Base-by-base conservation (phyloP, 768 basidiomycete species). In the Hysterangium stoloniferum region DNA sequence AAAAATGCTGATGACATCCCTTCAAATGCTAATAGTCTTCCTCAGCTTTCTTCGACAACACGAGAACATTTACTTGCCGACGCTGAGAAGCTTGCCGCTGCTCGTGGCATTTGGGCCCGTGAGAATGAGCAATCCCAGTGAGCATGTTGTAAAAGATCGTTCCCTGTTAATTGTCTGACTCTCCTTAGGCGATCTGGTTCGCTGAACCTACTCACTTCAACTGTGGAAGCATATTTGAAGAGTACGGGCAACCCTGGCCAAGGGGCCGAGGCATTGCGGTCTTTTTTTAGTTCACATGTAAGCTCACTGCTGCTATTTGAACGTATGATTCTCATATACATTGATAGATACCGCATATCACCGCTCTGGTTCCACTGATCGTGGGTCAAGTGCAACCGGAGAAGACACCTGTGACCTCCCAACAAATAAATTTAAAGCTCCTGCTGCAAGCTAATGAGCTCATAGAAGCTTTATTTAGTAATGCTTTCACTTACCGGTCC, bases 31-130 rank as follows among this genome's bases (percentile, higher is more conserved):
- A 12, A 44, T 33, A 46, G 48, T 31, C 48, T n/a, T 22, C 20
- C 37, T 19, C 58, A 94, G 90, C 82, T 95, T 64, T 84, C 92
- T 6, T 89, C 89, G 69, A 65, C 73, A 33, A 80, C 82, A 53
- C 78, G 91, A 17, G 82, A 92, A 58, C 72, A 73, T 24, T 69
- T 97, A 15, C 83, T 81, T 32, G 77, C 74, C 17, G 86, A 96
- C 60, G 90, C 89, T 1, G 94, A 96, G 66, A 90, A 88, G 59
- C 71, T 95, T 15, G 83, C 83, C 54, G 86, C 89, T 1, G 82
- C 78, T 4, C 79, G 83, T 53, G 82, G 86, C 34, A 69, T 96
- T 20, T 96, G 94, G 94, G 53, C 77, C n/a, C 69, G 69, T 56
- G 76, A 88, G 60, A 86, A 86, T 55, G 79, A 82, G 35, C 68